Conservation (phyloP, 768 basidiomycete species). For the Tricholoma matsutake region DNA sequence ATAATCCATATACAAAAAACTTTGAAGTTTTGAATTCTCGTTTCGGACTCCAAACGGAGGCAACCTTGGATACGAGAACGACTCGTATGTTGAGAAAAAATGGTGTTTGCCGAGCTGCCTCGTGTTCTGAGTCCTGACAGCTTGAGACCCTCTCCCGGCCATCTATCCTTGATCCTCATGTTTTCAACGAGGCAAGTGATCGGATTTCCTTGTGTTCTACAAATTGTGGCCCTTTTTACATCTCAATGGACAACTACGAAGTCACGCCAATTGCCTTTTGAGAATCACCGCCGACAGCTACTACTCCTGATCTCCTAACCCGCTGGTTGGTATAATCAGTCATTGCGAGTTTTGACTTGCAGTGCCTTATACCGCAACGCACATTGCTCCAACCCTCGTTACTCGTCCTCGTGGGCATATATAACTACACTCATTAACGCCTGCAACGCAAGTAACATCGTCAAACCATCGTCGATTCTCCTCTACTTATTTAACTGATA, state of each 20-base stretch:
- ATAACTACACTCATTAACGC: slow-evolving; percentile 4
- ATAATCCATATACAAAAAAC: background rate
- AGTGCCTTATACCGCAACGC: slow-evolving; percentile 28
- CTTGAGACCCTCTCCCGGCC: background rate
- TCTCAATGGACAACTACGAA: slow-evolving; percentile 5
- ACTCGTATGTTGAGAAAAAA: background rate
- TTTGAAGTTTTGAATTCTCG: background rate
- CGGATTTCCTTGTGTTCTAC: slow-evolving; percentile 14
- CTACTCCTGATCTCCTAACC: slow-evolving; percentile 16
- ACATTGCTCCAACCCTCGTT: slow-evolving; percentile 24
- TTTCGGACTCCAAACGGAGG: background rate
- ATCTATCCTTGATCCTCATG: slow-evolving; percentile 31
- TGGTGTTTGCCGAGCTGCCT: slow-evolving; percentile 7
- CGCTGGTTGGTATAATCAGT: slow-evolving; percentile 7
- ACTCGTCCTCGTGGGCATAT: slow-evolving; percentile 39
- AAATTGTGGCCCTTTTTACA: slow-evolving; percentile 1
- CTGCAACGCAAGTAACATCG: background rate
- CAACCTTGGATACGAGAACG: slow-evolving; percentile 1
- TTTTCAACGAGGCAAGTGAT: slow-evolving; percentile 40
- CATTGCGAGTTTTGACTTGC: slow-evolving; percentile 13
- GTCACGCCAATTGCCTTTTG: slow-evolving; percentile 13
- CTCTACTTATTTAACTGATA: slow-evolving; percentile 3
- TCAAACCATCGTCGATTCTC: slow-evolving; percentile 11
- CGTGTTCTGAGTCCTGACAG: background rate
- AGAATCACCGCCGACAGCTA: slow-evolving; percentile 11